Conservation (phyloP, 805 yeast species). For the Myxozyma sirexii region DNA sequence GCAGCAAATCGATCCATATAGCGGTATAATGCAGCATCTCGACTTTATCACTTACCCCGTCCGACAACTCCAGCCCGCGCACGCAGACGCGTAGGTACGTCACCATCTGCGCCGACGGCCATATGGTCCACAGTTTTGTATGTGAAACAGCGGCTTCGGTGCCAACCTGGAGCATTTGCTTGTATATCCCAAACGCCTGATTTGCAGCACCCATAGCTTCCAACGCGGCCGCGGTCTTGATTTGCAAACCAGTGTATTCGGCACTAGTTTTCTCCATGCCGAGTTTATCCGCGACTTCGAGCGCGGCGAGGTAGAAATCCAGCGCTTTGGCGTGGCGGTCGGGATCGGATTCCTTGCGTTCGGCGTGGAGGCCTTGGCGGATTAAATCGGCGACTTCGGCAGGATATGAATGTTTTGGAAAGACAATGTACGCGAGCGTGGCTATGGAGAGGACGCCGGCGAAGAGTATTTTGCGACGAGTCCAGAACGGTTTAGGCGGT, state of each 20-base stretch:
- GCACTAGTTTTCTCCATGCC: slow-evolving; percentile 63
- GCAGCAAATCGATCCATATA: slow-evolving; percentile 24
- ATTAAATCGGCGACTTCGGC: slow-evolving; percentile 68
- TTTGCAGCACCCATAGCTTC: slow-evolving; percentile 64
- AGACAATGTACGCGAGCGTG: neutral
- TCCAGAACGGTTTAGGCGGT: slow-evolving; percentile 7
- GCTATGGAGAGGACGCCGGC: slow-evolving; percentile 9
- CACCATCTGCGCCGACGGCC: slow-evolving; percentile 50
- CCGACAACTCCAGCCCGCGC: slow-evolving; percentile 61
- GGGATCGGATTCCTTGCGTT: slow-evolving; percentile 54
- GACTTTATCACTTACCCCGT: slow-evolving; percentile 46
- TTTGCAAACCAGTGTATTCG: slow-evolving; percentile 87
- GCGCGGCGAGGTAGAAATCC: slow-evolving; percentile 71
- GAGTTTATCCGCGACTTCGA: slow-evolving; percentile 60
- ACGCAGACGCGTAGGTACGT: slow-evolving; percentile 71
- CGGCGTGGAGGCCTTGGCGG: slow-evolving; percentile 82
- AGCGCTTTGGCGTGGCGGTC: slow-evolving; percentile 61
- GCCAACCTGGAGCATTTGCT: slow-evolving; percentile 59
- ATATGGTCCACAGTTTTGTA: neutral
- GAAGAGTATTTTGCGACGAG: slow-evolving; percentile 4
- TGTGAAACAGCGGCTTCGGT: slow-evolving; percentile 2
- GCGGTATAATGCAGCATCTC: slow-evolving; percentile 55
- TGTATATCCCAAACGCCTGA: slow-evolving; percentile 68
- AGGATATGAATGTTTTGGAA: slow-evolving; percentile 48
- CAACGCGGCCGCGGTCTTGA: slow-evolving; percentile 85